These are phyloP conservation scores for Dipodascus albidus DNA, from an alignment of 805 yeast species.

Conservation along the genomic window DNA sequence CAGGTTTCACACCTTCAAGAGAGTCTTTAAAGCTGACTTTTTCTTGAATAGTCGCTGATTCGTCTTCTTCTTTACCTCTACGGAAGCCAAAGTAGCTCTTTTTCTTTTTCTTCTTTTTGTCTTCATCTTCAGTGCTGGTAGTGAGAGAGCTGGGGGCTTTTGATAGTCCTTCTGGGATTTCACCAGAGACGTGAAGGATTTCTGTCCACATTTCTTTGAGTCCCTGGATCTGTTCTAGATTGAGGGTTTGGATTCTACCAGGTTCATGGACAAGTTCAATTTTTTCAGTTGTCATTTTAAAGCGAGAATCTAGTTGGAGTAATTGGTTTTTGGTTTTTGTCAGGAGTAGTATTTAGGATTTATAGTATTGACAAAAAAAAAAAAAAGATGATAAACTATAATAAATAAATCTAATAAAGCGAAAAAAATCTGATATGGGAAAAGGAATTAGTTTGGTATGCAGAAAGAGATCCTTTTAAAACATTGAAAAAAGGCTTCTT, in stretches of 20 bases:
- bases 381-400: background rate
- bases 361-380: background rate
- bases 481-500: background rate
- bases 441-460: background rate
- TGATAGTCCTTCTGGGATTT: constrained; percentile 17
- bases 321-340: no score
- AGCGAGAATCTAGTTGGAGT: background rate
- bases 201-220: constrained; percentile 30
- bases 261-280: constrained; percentile 10
- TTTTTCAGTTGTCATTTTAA: background rate
- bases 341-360: background rate
- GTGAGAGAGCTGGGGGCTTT: constrained; percentile 8
- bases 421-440: background rate
- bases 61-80: constrained; percentile 16
- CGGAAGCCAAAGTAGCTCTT: constrained; percentile 21
- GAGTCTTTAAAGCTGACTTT: constrained; percentile 33
- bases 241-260: constrained; percentile 28
- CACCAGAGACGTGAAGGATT: constrained; percentile 16
- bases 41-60: no score
- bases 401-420: background rate
- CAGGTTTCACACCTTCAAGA: constrained; percentile 41
- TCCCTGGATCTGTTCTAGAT: constrained; percentile 26
- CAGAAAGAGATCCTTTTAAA: background rate
- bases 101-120: constrained; percentile 18
- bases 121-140: constrained; percentile 9